Base-by-base conservation (phyloP, 1,284 basidiomycete species). In the Coriolopsis trogii region DNA sequence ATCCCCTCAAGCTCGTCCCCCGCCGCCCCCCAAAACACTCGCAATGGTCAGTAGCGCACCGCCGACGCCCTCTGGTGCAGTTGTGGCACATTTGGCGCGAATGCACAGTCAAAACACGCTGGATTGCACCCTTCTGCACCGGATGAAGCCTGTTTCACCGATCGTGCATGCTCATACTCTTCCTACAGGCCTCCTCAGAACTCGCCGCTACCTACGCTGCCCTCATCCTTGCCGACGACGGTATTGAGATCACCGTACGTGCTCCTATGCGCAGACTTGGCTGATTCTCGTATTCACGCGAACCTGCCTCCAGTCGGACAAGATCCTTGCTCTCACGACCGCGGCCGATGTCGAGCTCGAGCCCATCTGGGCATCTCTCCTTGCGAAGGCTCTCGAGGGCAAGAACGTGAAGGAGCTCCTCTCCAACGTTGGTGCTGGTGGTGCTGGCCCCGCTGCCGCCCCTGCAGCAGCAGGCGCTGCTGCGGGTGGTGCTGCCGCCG, bases 301-400 rank as follows among this genome's bases (percentile, higher is more conserved):
- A 5, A 8, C 20, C 37, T n/a, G 6, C 8, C 24, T 46, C 38
- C 66, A 97, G 93, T 75, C 93, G 59, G 95, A 98, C 71, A 98
- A 97, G 81, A 92, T 98, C 72, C 61, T 81, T 65, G 79, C 93
- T 50, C 74, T 98, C 68, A 93, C 91, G 65, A 72, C 71, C 51
- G 95, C 93, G 49, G 96, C 96, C 53, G 77, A 78, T 59, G 81
- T 93, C 57, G 94, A 98, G 46, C 71, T 98, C 58, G 97, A 99
- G 79, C 84, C 94, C 59, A 99, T 99, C 81, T 99, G 96, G 96
- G 95, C 95, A 56, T 77, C 87, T 41, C 89, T 99, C 65, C 89
- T 99, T 68, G 90, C 96, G 64, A 99, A 98, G 77, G 95, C 96
- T 31, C 87, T 99, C 49, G 95, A 97, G 78, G 95, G 95, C 67